Conservation (phyloP, 2,329 filamentous ascomycete genomes). For the Fusarium redolens region DNA sequence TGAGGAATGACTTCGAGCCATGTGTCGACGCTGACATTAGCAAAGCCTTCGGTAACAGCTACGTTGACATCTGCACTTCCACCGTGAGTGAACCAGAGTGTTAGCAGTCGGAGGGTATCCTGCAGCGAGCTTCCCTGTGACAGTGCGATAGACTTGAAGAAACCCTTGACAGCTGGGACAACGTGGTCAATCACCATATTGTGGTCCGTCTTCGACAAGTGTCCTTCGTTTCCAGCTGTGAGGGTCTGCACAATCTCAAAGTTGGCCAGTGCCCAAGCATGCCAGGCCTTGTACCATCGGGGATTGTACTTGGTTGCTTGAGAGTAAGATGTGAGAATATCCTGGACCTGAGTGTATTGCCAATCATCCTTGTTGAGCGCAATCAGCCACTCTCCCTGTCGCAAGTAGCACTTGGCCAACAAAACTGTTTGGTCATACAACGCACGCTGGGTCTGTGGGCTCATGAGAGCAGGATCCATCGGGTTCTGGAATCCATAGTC, state of each 20-base stretch:
- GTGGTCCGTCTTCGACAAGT: conserved; percentile 61
- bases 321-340: conserved; percentile 90
- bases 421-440: conserved; percentile 74
- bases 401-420: conserved; percentile 93
- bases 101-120: conserved; percentile 91
- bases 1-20: conserved; percentile 99
- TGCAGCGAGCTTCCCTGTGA: conserved; percentile 94
- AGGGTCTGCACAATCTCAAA: conserved; percentile 96
- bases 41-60: conserved; percentile 90
- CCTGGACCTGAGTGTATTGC: conserved; percentile 85
- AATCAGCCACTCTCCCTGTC: conserved; percentile 96
- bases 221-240: conserved; percentile 72
- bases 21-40: conserved; percentile 93
- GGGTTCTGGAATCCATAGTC: conserved; percentile 65
- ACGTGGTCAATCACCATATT: conserved; percentile 85
- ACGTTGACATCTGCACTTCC: conserved; percentile 87
- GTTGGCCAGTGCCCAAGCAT: conserved; percentile 97
- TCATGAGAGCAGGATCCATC: conserved; percentile 58
- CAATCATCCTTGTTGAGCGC: conserved; percentile 87
- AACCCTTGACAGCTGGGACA: conserved; percentile 92
- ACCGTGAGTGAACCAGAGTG: conserved; percentile 96
- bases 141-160: conserved; percentile 96
- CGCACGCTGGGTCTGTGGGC: conserved; percentile 62
- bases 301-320: conserved; percentile 95
- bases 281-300: conserved; percentile 99